phyloP scores from a whole-genome alignment of 805 yeast genomes.

The Pichia nanzhaoensis region DNA sequence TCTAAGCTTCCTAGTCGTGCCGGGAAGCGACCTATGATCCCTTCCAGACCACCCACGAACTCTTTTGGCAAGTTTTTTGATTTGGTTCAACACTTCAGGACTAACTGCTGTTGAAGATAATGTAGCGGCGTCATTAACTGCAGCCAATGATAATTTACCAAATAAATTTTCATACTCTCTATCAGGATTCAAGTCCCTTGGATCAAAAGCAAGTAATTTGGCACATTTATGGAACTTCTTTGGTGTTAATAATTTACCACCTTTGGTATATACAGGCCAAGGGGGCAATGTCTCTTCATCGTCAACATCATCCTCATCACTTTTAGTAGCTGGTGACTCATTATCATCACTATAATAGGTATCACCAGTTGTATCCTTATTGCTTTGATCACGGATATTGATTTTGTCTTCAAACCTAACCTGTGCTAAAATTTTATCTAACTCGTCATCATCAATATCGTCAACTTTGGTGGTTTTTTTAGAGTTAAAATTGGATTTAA shows the following conservation, averaged over 20 bases:
- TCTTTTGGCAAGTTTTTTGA: conserved; percentile 48
- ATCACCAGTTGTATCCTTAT: background rate
- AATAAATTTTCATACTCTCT: conserved; percentile 63
- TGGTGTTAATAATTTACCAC: conserved; percentile 39
- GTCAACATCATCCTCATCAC: conserved; percentile 28
- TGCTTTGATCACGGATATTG: background rate
- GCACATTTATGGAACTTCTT: conserved; percentile 35
- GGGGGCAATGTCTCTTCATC: conserved; percentile 24
- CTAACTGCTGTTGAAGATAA: conserved; percentile 64
- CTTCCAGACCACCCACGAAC: conserved; percentile 83
- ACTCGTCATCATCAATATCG: conserved; percentile 32
- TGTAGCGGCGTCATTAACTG: conserved; percentile 68
- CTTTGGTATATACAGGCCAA: conserved; percentile 21
- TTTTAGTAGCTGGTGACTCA: conserved; percentile 24
- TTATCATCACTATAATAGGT: conserved; percentile 23
- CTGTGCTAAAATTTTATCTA: conserved; percentile 49
- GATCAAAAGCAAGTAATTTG: conserved; percentile 37
- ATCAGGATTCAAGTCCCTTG: conserved; percentile 65
- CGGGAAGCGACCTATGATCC: conserved; percentile 69
- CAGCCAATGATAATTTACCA: conserved; percentile 62
- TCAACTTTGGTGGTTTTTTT: conserved; percentile 3
- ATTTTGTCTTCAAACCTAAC: conserved; percentile 22
- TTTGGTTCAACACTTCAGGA: conserved; percentile 61
- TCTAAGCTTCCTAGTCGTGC: conserved; percentile 57
- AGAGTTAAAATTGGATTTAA: background rate